Base-by-base conservation (phyloP, 1,139 yeast genomes). In the Sugiyamaella xylanicola region DNA sequence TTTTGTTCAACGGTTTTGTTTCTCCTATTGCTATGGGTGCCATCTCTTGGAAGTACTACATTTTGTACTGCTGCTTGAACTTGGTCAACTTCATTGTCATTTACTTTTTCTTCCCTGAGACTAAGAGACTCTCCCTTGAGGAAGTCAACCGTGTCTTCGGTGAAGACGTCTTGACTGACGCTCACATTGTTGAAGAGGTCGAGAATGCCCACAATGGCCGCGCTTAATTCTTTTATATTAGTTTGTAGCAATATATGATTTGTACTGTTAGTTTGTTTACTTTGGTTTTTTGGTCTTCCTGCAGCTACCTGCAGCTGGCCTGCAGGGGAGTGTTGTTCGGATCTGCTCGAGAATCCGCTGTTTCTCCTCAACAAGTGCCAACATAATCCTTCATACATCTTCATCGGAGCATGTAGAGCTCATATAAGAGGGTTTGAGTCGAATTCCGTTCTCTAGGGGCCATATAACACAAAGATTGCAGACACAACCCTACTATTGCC, bases 11-110 rank as follows among this genome's bases (percentile, higher is more conserved):
- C 56, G 76, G 82, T 49, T 82, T 78, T 65, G 83, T 80, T 47
- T 79, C 80, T 61, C 81, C 86, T 3, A 74, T 82, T 62, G 86
- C 85, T 36, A 75, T 83, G 81, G 79, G 76, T 56, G 78, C 79
- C 37, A 80, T 83, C 61, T 76, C 75, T 39, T 83, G 84, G 56
- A 55, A 54, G 48, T 55, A 45, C 32, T 60, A 60, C 52, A 48
- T 60, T 37, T 48, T 83, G 9, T 82, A 69, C 62, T 58, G 61
- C 20, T 59, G 65, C 22, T 63, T 67, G 63, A 58, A 61, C 49
- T 53, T 59, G 37, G 46, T 59, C 51, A 55, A 61, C 42, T 58
- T 59, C 41, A 54, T 45, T n/a, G 54, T 72, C 43, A 70, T 77
- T 42, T 78, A 71, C 64, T 68, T 76, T 57, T 70, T 76, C 52